These are phyloP conservation scores for Serpula lacrymans DNA, from an alignment of 768 basidiomycete genomes.

Conservation along the genomic window DNA sequence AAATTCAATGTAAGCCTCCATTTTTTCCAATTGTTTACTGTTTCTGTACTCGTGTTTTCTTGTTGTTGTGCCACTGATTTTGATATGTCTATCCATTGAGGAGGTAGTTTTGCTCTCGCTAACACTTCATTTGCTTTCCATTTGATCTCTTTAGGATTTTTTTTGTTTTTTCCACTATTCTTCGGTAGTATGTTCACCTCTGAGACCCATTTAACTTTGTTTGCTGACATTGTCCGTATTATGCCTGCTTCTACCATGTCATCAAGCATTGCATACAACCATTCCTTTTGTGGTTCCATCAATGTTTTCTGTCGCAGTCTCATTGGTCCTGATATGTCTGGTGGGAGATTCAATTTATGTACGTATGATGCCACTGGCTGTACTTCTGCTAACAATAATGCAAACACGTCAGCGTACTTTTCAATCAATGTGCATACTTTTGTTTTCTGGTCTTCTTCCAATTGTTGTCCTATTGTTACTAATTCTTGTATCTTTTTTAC, in stretches of 20 bases:
- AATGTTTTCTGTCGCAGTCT: neutral
- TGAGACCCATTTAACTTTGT: neutral
- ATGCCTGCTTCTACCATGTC: neutral
- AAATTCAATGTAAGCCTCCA: slow-evolving; percentile 22
- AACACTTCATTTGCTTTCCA: neutral
- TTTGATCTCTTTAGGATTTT: neutral
- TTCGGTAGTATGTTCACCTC: neutral
- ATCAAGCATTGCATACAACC: neutral
- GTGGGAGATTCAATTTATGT: neutral
- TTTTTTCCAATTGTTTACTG: slow-evolving; percentile 2
- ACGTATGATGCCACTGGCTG: too few species aligned
- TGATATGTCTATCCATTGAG: neutral
- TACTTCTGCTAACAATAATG: too few species aligned
- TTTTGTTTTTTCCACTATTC: neutral
- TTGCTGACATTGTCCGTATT: neutral
- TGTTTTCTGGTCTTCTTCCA: too few species aligned
- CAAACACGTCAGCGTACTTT: too few species aligned
- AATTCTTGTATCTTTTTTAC: too few species aligned
- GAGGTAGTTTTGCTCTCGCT: neutral
- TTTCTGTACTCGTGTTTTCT: neutral
- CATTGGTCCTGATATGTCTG: neutral
- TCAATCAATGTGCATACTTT: too few species aligned
- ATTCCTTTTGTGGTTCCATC: slow-evolving; percentile 1
- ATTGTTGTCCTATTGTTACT: too few species aligned
- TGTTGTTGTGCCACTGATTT: neutral